Base-by-base conservation (phyloP, 139 green algal genomes). In the Chlamydomonas schloesseri region DNA sequence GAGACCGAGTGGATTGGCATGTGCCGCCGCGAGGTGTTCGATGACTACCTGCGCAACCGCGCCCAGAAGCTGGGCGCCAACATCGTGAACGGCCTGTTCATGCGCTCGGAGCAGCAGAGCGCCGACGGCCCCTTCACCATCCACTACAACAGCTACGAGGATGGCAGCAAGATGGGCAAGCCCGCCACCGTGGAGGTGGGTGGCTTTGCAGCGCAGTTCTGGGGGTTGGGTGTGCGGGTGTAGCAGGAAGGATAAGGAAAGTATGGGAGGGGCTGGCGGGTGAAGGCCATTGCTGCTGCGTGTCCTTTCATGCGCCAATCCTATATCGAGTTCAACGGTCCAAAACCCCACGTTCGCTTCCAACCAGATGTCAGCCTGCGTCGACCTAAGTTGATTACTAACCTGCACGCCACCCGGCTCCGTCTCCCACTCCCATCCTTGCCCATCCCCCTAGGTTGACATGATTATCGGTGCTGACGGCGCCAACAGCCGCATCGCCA, bases 1-100 rank as follows among this genome's bases (percentile, higher is more conserved):
- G 96, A 99, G 81, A 97, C 94, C 50, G 98, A 99, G 94, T 99
- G 98, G 95, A 99, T 99, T 83, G 98, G 98, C 85, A 99, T 99
- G 97, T 98, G 94, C 94, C 95, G 97, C 65, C 95, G 97, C 60
- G 96, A 98, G 92, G 95, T 99, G 18, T 94, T 99, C 71, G 98
- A 99, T 84, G 94, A 97, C 75, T 99, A 94, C 95, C 94, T 99
- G 88, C 94, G 98, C 85, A 95, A 99, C 71, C 96, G 98, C 55
- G 98, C 98, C 24, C 64, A 93, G 64, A 87, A 94, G 71, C 88
- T 95, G 46, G 98, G 98, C 70, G 95, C 98, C 73, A 98, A 93
- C 67, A 71, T 99, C 46, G 83, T 99, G 87, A 99, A 99, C 91
- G 98, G 98, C 81, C 93, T 99, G 73, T 97, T 98, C 91, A 97